Base-by-base conservation (phyloP, 2,329 filamentous ascomycete genomes). In the Didymella segeticola region DNA sequence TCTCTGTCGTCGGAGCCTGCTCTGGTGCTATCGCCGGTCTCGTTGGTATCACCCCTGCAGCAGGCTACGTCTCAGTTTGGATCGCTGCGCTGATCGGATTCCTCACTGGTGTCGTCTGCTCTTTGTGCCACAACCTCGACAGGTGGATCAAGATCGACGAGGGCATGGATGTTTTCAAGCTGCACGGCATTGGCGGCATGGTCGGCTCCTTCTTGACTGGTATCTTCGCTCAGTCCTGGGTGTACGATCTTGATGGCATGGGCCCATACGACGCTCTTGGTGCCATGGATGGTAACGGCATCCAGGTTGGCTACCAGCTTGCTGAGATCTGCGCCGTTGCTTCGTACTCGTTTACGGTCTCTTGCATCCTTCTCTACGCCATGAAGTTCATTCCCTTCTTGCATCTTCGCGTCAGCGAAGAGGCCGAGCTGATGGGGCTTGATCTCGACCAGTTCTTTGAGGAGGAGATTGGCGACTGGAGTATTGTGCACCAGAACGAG, bases 31-130 rank as follows among this genome's bases (percentile, higher is more conserved):
- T 85, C 57, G 81, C 82, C 37, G 83, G 83, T 29, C 78, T 85
- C 1, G 82, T 86, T n/a, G 82, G 82, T n/a, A 84, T 85, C 64
- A 84, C 82, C 0, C 82, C 82, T 11, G 82, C 80, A 12, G 81
- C 81, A 11, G 81, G 81, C 45, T 83, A 76, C 57, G 80, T 83
- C 17, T 78, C 77, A 22, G 65, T 79, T 41, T 84, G 82, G 82
- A 75, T 82, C 27, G 82, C 81, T 14, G 82, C 80, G 1, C 72
- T 82, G 22, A 84, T 85, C 59, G 83, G 82, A 5, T 83, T 85
- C 73, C 58, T 85, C 26, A 84, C 82, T 4, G 79, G 77, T 8
- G 75, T 80, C 7, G 73, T 82, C 20, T 84, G 82, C 67, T 76
- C 80, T 8, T 65, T 74, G 1, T 73, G 79, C 31, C 77, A 82